These are phyloP conservation scores for Trichoderma endophyticum DNA, from an alignment of 2,329 filamentous ascomycete genomes.

Conservation along the genomic window DNA sequence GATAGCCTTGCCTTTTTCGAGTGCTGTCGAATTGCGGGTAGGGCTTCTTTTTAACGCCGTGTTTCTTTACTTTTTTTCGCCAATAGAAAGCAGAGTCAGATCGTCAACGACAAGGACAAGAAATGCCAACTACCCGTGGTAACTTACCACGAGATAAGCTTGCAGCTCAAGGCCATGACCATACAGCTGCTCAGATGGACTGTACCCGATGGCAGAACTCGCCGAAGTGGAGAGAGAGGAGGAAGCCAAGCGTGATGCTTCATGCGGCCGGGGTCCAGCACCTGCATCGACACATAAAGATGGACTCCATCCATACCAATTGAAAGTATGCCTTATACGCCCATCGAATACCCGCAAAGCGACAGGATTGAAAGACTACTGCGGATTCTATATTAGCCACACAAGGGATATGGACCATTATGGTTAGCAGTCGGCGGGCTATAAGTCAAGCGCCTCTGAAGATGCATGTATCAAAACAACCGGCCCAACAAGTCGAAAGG, in stretches of 20 bases:
- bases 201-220: not conserved
- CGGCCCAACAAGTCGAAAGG: not conserved
- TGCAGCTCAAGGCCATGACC: not conserved
- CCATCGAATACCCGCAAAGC: not conserved
- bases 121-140: not conserved
- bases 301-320: not conserved
- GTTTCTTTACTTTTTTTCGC: not conserved
- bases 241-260: not conserved
- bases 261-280: not conserved
- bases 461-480: not conserved
- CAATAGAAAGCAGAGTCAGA: not conserved
- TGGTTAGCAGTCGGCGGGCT: not conserved
- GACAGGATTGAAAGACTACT: not conserved
- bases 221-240: not conserved
- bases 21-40: not conserved
- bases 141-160: not conserved
- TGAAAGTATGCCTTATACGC: not conserved
- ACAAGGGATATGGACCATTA: not conserved
- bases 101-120: not conserved
- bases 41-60: not conserved
- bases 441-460: constrained; percentile 1
- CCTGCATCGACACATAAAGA: not conserved
- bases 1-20: constrained; percentile 3
- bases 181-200: not conserved
- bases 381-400: not conserved